phyloP scores from a whole-genome alignment of 192 early-diverging fungal genomes.

The Coemansia sp. region DNA sequence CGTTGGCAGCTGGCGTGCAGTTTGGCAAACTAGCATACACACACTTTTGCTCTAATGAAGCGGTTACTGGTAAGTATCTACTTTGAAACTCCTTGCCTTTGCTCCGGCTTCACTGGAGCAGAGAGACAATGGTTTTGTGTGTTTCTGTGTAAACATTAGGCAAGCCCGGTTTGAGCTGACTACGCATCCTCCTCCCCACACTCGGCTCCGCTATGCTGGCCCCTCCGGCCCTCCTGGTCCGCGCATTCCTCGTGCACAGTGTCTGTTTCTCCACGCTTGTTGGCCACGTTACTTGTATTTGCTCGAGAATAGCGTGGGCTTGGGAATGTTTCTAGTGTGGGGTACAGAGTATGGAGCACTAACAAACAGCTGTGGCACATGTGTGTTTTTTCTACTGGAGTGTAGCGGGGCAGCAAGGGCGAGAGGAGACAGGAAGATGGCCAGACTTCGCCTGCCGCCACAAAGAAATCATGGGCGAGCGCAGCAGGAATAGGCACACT shows the following conservation, averaged over 20 bases:
- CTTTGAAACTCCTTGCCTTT: neutral
- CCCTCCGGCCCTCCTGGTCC: conserved; percentile 3
- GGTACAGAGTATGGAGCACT: neutral
- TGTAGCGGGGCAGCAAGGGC: conserved; percentile 40
- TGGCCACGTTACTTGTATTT: neutral
- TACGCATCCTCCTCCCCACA: neutral
- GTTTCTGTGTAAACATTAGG: neutral
- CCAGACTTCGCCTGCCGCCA: conserved; percentile 11
- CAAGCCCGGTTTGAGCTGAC: neutral
- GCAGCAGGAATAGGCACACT: conserved; percentile 24
- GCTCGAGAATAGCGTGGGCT: neutral
- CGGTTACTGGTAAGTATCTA: conserved; percentile 19
- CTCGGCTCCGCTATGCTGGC: neutral
- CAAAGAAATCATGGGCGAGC: conserved; percentile 33
- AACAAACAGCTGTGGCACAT: neutral
- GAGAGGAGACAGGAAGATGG: conserved; percentile 31
- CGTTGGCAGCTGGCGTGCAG: neutral
- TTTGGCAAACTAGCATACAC: neutral
- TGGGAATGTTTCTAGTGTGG: conserved; percentile 6
- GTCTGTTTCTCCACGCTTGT: neutral
- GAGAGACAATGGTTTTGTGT: neutral
- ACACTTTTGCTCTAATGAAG: conserved; percentile 7
- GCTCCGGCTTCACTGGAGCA: neutral
- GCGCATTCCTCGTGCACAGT: neutral
- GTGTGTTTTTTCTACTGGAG: neutral